Percentiles rank a stretch among this genome's conserved stretches.
Evolutionary conservation across 495 filamentous ascomycete species (phyloP).

Genomic region (Letharia lupina): DNA sequence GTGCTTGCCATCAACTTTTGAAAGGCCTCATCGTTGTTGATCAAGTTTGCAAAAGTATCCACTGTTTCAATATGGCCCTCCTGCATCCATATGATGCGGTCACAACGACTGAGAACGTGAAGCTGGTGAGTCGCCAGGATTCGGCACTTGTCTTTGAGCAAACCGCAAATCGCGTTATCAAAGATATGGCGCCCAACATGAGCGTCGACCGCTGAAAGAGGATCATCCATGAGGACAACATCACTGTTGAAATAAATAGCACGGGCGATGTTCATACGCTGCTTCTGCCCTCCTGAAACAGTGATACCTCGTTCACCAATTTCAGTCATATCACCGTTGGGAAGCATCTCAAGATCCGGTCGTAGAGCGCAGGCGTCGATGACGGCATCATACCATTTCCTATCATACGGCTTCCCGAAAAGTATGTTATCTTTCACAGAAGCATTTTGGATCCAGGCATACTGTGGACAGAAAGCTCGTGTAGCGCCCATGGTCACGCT

Average conservation of each 20-base stretch:
- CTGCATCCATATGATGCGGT: conserved; percentile 87
- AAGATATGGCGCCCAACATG: conserved; percentile 92
- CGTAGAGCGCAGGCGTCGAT: conserved; percentile 49
- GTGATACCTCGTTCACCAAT: conserved; percentile 57
- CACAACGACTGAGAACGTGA: conserved; percentile 82
- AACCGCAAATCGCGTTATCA: conserved; percentile 84
- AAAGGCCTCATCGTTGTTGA: conserved; percentile 65
- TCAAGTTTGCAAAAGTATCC: conserved; percentile 81
- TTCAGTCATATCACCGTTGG: conserved; percentile 48
- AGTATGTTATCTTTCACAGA: conserved; percentile 81
- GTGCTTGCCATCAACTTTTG: conserved; percentile 76
- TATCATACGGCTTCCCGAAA: conserved; percentile 62
- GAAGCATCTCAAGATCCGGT: conserved; percentile 48
- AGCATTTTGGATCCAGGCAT: conserved; percentile 94
- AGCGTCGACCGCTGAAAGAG: conserved; percentile 73
- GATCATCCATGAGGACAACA: conserved; percentile 77
- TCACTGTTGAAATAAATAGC: conserved; percentile 81
- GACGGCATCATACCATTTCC: conserved; percentile 48
- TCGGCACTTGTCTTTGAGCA: conserved; percentile 80
- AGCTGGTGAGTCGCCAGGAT: conserved; percentile 93
- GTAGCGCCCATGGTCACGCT: conserved; percentile 64
- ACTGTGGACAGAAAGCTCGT: conserved; percentile 87
- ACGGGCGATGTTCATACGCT: conserved; percentile 66
- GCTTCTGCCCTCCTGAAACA: conserved; percentile 59
- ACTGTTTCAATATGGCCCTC: conserved; percentile 72